Base-by-base conservation (phyloP, 78 protist genomes). In the Cavenderia fasciculata region DNA sequence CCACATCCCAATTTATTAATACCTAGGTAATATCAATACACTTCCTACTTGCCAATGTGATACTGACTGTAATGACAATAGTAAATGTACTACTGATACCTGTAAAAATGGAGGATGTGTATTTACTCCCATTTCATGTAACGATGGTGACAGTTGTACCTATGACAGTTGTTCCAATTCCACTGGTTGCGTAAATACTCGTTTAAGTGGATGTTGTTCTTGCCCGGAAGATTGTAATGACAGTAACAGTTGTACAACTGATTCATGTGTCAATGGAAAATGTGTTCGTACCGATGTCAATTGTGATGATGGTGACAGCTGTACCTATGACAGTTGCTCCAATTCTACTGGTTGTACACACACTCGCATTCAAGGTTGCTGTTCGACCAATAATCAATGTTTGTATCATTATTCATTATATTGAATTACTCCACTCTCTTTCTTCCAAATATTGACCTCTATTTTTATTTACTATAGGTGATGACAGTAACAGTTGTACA, bases 81-180 rank as follows among this genome's bases (percentile, higher is more conserved):
- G 47, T 29, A 8, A 2, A 2, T 70, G 76, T 70, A 70, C 76
- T 7, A 6, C 59, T 4, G 76, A 70, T 70, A 4, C 59, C 49
- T 70, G 76, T 29, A 33, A 36, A 34, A 49, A 57, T 65, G 43
- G n/a, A 29, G 70, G 75, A 11, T 65, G 76, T 12, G 19, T 18
- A 18, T 23, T 34, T 5, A 31, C 40, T 25, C 33, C 51, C 36
- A 4, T 18, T 1, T 40, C 12, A 44, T 75, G 86, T 59, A 46
- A 75, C 38, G 86, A 75, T 61, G 23, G 29, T 33, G 62, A 75
- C 44, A 10, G 18, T 44, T 75, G 86, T 33, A 75, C 86, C 4
- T n/a, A 0, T 57, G 86, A 75, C 21, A 40, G 2, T 6, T 74
- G 84, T 74, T 46, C 29, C 14, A 21, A 19, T 29, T 1, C 0